Evolutionary conservation across 176 grass and related monocot genomes (phyloP).

Genomic region (Oryza rufipogon): DNA sequence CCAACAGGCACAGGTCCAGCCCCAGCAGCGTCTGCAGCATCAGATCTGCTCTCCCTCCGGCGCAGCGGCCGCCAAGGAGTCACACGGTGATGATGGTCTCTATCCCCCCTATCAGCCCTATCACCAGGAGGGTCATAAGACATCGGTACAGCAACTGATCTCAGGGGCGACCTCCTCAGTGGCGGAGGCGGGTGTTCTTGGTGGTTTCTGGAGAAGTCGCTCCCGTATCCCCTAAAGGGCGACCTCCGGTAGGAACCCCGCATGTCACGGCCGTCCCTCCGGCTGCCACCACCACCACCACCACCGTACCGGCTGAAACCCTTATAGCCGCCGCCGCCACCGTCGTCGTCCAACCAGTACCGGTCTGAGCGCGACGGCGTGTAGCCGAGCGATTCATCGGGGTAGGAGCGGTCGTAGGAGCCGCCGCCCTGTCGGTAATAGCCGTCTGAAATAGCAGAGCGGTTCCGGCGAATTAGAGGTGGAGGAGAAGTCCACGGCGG

Average conservation of each 20-base stretch:
- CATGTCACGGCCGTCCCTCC: slow-evolving; percentile 61
- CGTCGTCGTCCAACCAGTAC: slow-evolving; percentile 64
- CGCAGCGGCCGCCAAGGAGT: slow-evolving; percentile 56
- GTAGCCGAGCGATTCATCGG: slow-evolving; percentile 52
- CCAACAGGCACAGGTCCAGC: slow-evolving; percentile 33
- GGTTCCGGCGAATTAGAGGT: slow-evolving; percentile 33
- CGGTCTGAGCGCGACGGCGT: slow-evolving; percentile 69
- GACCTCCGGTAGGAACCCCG: slow-evolving; percentile 66
- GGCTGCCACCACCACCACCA: slow-evolving; percentile 34
- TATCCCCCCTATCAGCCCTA: slow-evolving; percentile 54
- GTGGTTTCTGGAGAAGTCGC: slow-evolving; percentile 55
- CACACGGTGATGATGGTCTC: slow-evolving; percentile 49
- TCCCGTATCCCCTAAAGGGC: slow-evolving; percentile 47
- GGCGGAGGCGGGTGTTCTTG: slow-evolving; percentile 57
- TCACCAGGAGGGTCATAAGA: slow-evolving; percentile 52
- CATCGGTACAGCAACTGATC: slow-evolving; percentile 79
- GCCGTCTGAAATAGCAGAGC: slow-evolving; percentile 52
- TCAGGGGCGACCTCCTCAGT: slow-evolving; percentile 58
- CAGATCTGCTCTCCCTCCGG: slow-evolving; percentile 67
- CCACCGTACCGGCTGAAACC: slow-evolving; percentile 66
- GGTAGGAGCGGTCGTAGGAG: slow-evolving; percentile 58
- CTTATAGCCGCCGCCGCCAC: slow-evolving; percentile 45
- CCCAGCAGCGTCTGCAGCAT: slow-evolving; percentile 36
- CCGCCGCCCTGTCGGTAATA: slow-evolving; percentile 59
- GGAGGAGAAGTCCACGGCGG: background rate